phyloP scores from a whole-genome alignment of 495 filamentous ascomycete species.

The Patellaria atrata region DNA sequence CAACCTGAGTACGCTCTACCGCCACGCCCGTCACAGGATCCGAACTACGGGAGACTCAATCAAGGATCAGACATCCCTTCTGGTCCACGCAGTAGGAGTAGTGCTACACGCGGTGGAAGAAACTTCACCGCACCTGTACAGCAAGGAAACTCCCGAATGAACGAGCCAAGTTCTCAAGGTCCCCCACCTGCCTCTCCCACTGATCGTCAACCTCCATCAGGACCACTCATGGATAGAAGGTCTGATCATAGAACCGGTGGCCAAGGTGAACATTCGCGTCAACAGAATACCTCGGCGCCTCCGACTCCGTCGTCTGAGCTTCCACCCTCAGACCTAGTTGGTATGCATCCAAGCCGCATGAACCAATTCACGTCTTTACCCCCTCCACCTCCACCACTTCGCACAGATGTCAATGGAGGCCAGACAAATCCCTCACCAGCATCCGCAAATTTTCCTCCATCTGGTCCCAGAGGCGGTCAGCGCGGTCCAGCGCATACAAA shows the following conservation, averaged over 20 bases:
- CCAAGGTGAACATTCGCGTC: conserved; percentile 6
- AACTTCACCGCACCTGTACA: conserved; percentile 23
- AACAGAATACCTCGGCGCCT: conserved; percentile 11
- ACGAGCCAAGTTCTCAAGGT: conserved; percentile 3
- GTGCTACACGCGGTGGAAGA: conserved; percentile 25
- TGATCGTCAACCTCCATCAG: conserved; percentile 8
- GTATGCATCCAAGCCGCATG: conserved; percentile 25
- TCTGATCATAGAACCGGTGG: conserved; percentile 3
- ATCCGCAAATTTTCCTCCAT: conserved; percentile 8
- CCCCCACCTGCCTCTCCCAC: conserved; percentile 3
- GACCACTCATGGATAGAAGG: conserved; percentile 5
- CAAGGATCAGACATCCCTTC: conserved; percentile 48
- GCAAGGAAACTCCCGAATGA: conserved; percentile 9
- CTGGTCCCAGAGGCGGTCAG: conserved; percentile 13
- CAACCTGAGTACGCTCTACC: conserved; percentile 18
- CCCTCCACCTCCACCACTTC: conserved; percentile 10
- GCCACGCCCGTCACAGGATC: conserved; percentile 21
- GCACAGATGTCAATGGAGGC: conserved; percentile 19
- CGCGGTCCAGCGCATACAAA: conserved; percentile 8
- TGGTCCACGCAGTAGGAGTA: conserved; percentile 46
- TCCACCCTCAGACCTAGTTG: conserved; percentile 7
- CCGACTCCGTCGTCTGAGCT: conserved; percentile 13
- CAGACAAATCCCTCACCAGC: no score
- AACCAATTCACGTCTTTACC: conserved; percentile 10
- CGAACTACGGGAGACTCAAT: conserved; percentile 30